Percentiles rank a stretch among this genome's conserved stretches.
Evolutionary conservation across 2,329 filamentous ascomycete genomes (phyloP).

Genomic region (Calonectria crousiana): DNA sequence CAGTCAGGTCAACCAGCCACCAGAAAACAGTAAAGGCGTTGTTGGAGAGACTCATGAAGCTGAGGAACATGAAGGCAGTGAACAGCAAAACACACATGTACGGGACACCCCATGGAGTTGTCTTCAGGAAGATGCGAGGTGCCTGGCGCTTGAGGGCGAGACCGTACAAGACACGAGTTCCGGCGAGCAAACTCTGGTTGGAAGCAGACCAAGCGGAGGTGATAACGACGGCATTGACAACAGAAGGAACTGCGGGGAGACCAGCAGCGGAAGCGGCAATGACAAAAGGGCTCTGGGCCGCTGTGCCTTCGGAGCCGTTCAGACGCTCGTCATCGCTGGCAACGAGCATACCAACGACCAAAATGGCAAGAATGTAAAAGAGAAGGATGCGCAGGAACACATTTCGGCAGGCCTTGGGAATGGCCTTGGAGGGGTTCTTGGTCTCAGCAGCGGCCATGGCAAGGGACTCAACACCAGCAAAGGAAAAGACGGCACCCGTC

Average conservation of each 20-base stretch:
- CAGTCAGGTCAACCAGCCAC: constrained; percentile 73
- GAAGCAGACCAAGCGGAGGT: constrained; percentile 78
- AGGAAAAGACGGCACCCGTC: constrained; percentile 75
- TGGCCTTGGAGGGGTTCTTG: constrained; percentile 64
- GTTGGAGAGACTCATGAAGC: constrained; percentile 69
- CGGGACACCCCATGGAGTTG: constrained; percentile 72
- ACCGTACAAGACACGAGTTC: constrained; percentile 70
- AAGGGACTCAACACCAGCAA: constrained; percentile 73
- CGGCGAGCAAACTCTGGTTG: constrained; percentile 73
- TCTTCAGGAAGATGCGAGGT: constrained; percentile 68
- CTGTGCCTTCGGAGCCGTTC: constrained; percentile 57
- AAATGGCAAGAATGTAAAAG: constrained; percentile 74
- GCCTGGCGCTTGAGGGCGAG: constrained; percentile 71
- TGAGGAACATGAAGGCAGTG: constrained; percentile 66
- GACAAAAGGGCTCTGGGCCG: constrained; percentile 70
- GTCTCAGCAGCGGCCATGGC: constrained; percentile 73
- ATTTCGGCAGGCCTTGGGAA: constrained; percentile 67
- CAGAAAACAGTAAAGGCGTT: constrained; percentile 73
- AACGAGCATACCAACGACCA: constrained; percentile 78
- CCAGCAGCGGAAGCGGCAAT: constrained; percentile 78
- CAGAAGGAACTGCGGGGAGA: constrained; percentile 74
- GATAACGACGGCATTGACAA: constrained; percentile 83
- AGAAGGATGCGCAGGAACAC: constrained; percentile 70
- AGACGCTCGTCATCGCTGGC: constrained; percentile 69
- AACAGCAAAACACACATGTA: constrained; percentile 69